A percentile compares a stretch with the other conserved stretches of the same genome.
These are phyloP conservation scores for Gaillardinia entomophila DNA, from an alignment of 805 yeast species.

Conservation along the genomic window DNA sequence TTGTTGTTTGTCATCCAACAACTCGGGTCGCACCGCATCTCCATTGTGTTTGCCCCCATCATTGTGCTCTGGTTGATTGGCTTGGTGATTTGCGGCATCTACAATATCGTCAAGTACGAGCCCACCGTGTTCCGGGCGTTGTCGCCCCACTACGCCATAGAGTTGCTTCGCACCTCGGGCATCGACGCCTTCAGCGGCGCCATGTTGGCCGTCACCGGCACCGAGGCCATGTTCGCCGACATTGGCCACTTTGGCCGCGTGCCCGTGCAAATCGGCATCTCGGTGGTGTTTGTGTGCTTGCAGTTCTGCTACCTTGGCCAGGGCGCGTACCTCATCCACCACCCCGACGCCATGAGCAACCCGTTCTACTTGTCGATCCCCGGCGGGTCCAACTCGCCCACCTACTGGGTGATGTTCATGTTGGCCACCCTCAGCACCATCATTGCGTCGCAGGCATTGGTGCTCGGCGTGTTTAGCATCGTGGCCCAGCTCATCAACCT, in stretches of 20 bases:
- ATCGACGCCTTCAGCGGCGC: conserved; percentile 44
- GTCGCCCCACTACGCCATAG: conserved; percentile 48
- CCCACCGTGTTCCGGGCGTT: conserved; percentile 44
- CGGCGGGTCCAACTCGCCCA: conserved; percentile 37
- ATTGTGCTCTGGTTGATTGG: conserved; percentile 46
- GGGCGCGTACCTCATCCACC: conserved; percentile 40
- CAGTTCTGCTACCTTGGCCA: conserved; percentile 54
- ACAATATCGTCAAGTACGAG: conserved; percentile 34
- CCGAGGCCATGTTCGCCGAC: conserved; percentile 63
- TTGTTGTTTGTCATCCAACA: conserved; percentile 42
- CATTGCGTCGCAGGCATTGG: conserved; percentile 57
- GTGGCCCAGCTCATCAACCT: conserved; percentile 46
- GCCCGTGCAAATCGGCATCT: conserved; percentile 44
- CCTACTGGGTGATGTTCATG: conserved; percentile 47
- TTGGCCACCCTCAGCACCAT: conserved; percentile 51
- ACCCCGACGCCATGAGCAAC: conserved; percentile 35
- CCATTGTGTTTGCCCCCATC: conserved; percentile 49
- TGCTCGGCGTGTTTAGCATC: conserved; percentile 50
- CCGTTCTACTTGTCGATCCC: conserved; percentile 48
- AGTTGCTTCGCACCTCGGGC: conserved; percentile 33
- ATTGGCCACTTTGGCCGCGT: conserved; percentile 49
- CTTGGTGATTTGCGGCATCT: conserved; percentile 40
- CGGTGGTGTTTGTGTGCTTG: conserved; percentile 45
- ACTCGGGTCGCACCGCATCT: conserved; percentile 45
- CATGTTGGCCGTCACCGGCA: conserved; percentile 52